These are phyloP conservation scores for Nitzschia sp. DNA, from an alignment of 108 stramenopile genomes.

Conservation along the genomic window DNA sequence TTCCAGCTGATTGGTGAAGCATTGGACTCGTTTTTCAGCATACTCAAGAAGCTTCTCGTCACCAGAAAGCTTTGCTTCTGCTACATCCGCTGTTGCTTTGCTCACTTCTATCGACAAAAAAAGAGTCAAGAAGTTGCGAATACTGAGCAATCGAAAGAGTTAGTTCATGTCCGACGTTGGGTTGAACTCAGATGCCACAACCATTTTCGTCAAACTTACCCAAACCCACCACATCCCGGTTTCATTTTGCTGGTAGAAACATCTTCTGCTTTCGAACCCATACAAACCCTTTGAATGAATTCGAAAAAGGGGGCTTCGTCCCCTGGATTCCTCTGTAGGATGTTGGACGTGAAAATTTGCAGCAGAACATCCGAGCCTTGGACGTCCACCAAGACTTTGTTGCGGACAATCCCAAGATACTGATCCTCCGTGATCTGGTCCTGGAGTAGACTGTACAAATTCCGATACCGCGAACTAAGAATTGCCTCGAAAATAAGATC, in stretches of 20 bases:
- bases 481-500: conserved; percentile 50
- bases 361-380: conserved; percentile 63
- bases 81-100: conserved; percentile 73
- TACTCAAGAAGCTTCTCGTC: conserved; percentile 27
- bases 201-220: conserved; percentile 5
- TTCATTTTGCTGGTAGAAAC: conserved; percentile 56
- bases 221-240: conserved; percentile 35
- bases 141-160: conserved; percentile 12
- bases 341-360: conserved; percentile 86
- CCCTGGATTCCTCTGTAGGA: conserved; percentile 58
- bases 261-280: conserved; percentile 18
- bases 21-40: conserved; percentile 52
- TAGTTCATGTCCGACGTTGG: not conserved
- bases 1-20: conserved; percentile 78
- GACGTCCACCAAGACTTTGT: conserved; percentile 87
- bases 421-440: conserved; percentile 66
- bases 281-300: conserved; percentile 87
- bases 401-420: conserved; percentile 75
- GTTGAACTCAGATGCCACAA: no score
- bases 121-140: conserved; percentile 85
- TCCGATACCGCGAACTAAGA: conserved; percentile 68
- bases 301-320: conserved; percentile 90
- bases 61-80: conserved; percentile 44
- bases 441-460: conserved; percentile 70
- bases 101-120: conserved; percentile 86